These are phyloP conservation scores for Phytophthora ohioensis DNA, from an alignment of 352 stramenopile genomes.

Conservation along the genomic window DNA sequence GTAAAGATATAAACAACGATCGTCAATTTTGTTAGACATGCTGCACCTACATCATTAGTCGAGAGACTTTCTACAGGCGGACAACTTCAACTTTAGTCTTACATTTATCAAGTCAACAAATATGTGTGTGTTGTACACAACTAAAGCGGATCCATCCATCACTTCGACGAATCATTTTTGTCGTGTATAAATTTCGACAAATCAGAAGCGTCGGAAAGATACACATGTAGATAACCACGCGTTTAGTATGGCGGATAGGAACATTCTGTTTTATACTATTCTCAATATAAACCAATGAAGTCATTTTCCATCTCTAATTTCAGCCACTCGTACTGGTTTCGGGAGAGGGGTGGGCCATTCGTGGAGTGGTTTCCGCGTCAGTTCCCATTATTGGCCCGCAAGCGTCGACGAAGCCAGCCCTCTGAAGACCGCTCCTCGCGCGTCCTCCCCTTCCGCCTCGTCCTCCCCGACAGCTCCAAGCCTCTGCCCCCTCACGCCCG, in stretches of 20 bases:
- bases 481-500: conserved; percentile 17
- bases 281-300: conserved; percentile 5
- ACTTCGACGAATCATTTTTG: conserved; percentile 19
- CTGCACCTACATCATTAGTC: not conserved
- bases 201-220: not conserved
- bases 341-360: not conserved
- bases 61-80: not conserved
- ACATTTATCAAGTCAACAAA: conserved; percentile 6
- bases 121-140: conserved; percentile 1
- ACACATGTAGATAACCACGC: conserved; percentile 2
- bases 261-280: not conserved
- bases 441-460: conserved; percentile 12
- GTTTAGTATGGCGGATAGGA: conserved; percentile 2
- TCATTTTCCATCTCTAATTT: conserved; percentile 19
- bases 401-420: conserved; percentile 27
- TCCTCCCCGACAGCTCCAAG: conserved; percentile 17
- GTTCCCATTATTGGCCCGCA: conserved; percentile 45
- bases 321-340: conserved; percentile 28
- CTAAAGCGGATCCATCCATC: not conserved
- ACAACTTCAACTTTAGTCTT: not conserved
- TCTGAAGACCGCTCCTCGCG: not conserved
- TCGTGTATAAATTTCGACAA: conserved; percentile 6
- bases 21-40: conserved; percentile 20
- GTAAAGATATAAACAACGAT: conserved; percentile 34
- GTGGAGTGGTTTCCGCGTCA: conserved; percentile 24